A percentile compares a stretch with the other conserved stretches of the same genome.
These are phyloP conservation scores for Microsporum canis DNA, from an alignment of 2,329 filamentous ascomycete species.

Conservation along the genomic window DNA sequence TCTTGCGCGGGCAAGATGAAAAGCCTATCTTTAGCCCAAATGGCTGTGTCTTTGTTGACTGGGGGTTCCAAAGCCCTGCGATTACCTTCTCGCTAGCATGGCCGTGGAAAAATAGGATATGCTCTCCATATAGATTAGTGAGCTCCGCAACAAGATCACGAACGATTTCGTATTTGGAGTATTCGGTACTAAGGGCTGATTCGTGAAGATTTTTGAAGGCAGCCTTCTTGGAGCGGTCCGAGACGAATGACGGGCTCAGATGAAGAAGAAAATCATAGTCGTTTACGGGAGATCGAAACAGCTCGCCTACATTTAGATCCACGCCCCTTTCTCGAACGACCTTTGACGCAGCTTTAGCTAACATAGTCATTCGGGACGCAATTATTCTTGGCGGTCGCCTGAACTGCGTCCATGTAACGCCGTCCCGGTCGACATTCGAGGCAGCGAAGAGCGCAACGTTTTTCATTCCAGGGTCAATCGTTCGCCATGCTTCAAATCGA, in stretches of 20 bases:
- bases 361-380: slow-evolving; percentile 66
- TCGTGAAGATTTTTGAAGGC: slow-evolving; percentile 70
- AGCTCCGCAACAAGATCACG: slow-evolving; percentile 57
- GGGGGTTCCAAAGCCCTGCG: slow-evolving; percentile 56
- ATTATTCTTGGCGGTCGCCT: slow-evolving; percentile 64
- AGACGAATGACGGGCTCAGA: slow-evolving; percentile 46
- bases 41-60: slow-evolving; percentile 20
- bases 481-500: slow-evolving; percentile 72
- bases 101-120: slow-evolving; percentile 71
- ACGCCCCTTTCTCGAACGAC: slow-evolving; percentile 45
- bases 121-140: slow-evolving; percentile 52
- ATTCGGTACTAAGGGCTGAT: slow-evolving; percentile 31
- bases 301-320: slow-evolving; percentile 42
- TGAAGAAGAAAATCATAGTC: slow-evolving; percentile 85
- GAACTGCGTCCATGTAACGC: slow-evolving; percentile 67
- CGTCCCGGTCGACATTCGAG: slow-evolving; percentile 64
- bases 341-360: slow-evolving; percentile 65
- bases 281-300: slow-evolving; percentile 61
- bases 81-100: slow-evolving; percentile 46
- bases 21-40: slow-evolving; percentile 31
- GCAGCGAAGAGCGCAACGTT: slow-evolving; percentile 69
- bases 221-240: slow-evolving; percentile 21
- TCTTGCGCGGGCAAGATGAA: slow-evolving; percentile 21
- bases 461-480: slow-evolving; percentile 81
- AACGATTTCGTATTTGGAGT: slow-evolving; percentile 50